phyloP scores from a whole-genome alignment of 345 rosid species.

The Ceriops decandra region DNA sequence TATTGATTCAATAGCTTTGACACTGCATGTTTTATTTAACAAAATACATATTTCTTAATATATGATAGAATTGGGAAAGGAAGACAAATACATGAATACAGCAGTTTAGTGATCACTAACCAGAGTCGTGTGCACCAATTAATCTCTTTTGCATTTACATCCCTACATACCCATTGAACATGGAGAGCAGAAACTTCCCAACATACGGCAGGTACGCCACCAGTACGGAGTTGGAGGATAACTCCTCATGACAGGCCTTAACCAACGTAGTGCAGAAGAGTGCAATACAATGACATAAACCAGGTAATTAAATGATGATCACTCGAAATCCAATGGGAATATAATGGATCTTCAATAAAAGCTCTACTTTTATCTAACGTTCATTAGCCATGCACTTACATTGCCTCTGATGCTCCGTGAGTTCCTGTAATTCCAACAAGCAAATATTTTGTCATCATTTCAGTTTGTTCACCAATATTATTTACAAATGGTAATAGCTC shows the following conservation, averaged over 20 bases:
- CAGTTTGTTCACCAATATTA: neutral
- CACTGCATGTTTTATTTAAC: neutral
- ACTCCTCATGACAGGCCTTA: constrained; percentile 8
- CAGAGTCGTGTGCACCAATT: constrained; percentile 1
- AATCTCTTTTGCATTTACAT: constrained; percentile 21
- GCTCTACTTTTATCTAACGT: constrained; percentile 23
- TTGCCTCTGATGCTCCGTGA: constrained; percentile 59
- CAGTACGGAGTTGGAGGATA: constrained; percentile 11
- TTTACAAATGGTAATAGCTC: neutral
- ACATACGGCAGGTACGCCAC: constrained; percentile 5
- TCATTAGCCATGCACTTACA: constrained; percentile 62
- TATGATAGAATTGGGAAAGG: neutral
- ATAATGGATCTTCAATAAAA: constrained; percentile 1
- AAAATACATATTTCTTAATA: neutral
- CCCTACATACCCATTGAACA: constrained; percentile 12
- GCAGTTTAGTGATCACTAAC: neutral
- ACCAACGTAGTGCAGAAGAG: constrained; percentile 12
- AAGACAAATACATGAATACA: neutral
- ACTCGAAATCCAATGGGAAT: constrained; percentile 7
- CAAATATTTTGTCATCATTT: neutral
- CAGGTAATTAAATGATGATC: constrained; percentile 6
- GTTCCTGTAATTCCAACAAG: constrained; percentile 47
- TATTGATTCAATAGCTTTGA: neutral
- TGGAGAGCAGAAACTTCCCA: constrained; percentile 6
- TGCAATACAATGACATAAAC: constrained; percentile 2